A percentile compares a stretch with the other conserved stretches of the same genome.
Conservation (phyloP, 2,329 filamentous ascomycete species). For the Pseudogymnoascus sp. region DNA sequence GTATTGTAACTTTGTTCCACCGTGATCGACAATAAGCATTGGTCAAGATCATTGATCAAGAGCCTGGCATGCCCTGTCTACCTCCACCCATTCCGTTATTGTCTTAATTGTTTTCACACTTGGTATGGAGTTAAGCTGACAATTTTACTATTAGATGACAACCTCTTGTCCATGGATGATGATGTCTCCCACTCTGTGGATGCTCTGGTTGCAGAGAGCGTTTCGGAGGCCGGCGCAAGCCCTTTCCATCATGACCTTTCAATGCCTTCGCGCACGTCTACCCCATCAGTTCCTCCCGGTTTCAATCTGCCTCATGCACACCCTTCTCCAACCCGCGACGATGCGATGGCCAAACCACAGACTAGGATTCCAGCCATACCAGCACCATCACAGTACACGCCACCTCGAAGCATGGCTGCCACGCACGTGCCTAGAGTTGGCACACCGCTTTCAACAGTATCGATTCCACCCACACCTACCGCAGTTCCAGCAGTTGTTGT, state of each 20-base stretch:
- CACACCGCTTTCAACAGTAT: conserved; percentile 23
- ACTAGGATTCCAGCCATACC: conserved; percentile 18
- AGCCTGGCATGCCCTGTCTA: conserved; percentile 5
- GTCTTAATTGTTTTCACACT: not conserved
- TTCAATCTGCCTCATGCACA: conserved; percentile 34
- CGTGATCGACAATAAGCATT: conserved; percentile 13
- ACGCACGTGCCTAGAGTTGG: conserved; percentile 19
- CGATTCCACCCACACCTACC: conserved; percentile 20
- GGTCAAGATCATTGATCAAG: conserved; percentile 14
- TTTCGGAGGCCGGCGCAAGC: conserved; percentile 17
- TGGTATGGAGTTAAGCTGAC: conserved; percentile 17
- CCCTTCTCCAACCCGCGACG: conserved; percentile 26
- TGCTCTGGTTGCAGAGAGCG: conserved; percentile 53
- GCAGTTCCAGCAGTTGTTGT: conserved; percentile 4
- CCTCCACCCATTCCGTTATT: not conserved
- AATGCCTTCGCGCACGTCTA: conserved; percentile 25
- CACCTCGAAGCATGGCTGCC: conserved; percentile 17
- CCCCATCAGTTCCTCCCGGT: conserved; percentile 39
- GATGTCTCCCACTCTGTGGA: conserved; percentile 57
- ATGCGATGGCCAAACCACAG: conserved; percentile 20
- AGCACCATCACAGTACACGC: conserved; percentile 21
- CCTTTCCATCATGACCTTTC: conserved; percentile 15
- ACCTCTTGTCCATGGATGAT: conserved; percentile 47
- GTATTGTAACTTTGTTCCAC: conserved; percentile 38
- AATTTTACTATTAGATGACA: conserved; percentile 45